phyloP scores from a whole-genome alignment of 208 protist genomes.

The Wallacemonas sp. region DNA sequence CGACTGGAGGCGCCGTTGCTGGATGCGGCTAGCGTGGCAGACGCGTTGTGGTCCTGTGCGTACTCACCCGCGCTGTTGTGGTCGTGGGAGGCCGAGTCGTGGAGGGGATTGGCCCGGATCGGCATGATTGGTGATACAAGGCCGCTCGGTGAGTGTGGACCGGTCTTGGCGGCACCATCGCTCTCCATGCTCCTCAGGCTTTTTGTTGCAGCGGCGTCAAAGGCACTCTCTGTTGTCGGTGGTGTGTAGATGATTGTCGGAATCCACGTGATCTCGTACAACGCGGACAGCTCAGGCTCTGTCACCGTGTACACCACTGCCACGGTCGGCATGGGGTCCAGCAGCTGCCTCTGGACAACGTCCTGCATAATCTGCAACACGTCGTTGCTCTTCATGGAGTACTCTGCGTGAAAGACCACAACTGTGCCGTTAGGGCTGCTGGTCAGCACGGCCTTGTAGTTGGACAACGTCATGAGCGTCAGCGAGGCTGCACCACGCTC shows the following conservation, averaged over 20 bases:
- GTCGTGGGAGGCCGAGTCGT: no score
- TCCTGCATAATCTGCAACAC: constrained; percentile 51
- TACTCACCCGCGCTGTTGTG: no score
- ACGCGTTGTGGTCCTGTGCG: no score
- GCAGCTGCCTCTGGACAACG: constrained; percentile 45
- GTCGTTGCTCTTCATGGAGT: constrained; percentile 63
- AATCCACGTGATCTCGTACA: constrained; percentile 80
- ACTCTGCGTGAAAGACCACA: constrained; percentile 84
- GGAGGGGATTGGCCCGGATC: no score
- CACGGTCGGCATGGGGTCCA: constrained; percentile 70
- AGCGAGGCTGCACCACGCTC: constrained; percentile 3
- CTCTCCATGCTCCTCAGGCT: background rate
- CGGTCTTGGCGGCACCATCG: background rate
- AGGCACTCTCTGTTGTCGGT: constrained; percentile 13
- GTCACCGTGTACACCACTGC: constrained; percentile 76
- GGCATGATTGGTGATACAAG: background rate
- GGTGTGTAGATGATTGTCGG: constrained; percentile 84
- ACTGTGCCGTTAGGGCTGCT: constrained; percentile 56
- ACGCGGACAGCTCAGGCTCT: constrained; percentile 74
- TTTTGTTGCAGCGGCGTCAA: background rate
- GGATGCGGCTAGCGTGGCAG: no score
- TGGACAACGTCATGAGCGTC: constrained; percentile 51
- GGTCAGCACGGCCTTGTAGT: constrained; percentile 38
- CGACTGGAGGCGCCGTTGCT: background rate
- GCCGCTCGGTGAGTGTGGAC: background rate